Conservation (phyloP, 345 rosid species). For the Gossypium turneri region DNA sequence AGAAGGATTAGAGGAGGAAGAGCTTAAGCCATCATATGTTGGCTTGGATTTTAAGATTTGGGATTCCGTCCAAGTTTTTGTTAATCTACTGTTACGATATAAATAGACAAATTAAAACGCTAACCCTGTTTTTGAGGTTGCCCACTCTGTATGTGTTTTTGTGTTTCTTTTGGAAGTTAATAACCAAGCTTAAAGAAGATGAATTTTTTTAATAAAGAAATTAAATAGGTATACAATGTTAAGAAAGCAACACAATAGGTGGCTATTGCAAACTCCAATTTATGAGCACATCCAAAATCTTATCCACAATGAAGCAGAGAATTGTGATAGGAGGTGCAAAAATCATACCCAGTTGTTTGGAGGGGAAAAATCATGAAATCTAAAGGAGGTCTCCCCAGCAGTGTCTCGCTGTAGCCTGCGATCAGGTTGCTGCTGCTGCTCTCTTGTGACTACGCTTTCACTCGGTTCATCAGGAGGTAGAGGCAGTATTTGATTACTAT, state of each 20-base stretch:
- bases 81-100: background rate
- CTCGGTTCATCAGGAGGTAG: conserved; percentile 30
- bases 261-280: too few relatives aligned
- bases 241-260: too few relatives aligned
- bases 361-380: conserved; percentile 70
- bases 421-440: conserved; percentile 22
- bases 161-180: too few relatives aligned
- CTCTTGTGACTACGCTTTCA: conserved; percentile 17
- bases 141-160: background rate
- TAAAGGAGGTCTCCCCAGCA: conserved; percentile 72
- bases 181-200: too few relatives aligned
- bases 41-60: background rate
- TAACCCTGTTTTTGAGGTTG: background rate
- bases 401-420: conserved; percentile 52
- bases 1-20: conserved; percentile 54
- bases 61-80: background rate
- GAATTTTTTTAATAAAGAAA: too few relatives aligned
- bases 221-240: too few relatives aligned
- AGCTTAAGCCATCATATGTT: conserved; percentile 22
- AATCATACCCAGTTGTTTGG: conserved; percentile 60
- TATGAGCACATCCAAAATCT: too few relatives aligned
- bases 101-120: background rate
- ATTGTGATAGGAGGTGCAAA: background rate
- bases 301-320: conserved; percentile 1
- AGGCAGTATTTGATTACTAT: conserved; percentile 62